Conservation (phyloP, 495 filamentous ascomycete species). For the Neurospora sp. region DNA sequence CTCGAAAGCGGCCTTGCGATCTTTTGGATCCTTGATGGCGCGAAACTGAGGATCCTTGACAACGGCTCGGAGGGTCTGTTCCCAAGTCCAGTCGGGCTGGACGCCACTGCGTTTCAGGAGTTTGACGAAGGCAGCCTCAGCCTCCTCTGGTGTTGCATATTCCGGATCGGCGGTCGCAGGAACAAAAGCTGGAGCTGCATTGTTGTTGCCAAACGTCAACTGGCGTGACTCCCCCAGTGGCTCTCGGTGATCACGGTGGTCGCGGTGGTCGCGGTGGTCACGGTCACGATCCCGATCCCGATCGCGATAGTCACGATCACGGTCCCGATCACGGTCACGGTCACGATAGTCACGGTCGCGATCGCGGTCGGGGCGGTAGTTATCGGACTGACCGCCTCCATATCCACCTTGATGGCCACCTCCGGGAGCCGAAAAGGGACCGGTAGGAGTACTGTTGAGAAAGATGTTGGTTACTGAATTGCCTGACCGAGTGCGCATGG, state of each 20-base stretch:
- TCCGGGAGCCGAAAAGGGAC: slow-evolving; percentile 58
- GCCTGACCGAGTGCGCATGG: slow-evolving; percentile 1
- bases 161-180: slow-evolving; percentile 65
- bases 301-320: slow-evolving; percentile 12
- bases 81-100: slow-evolving; percentile 86
- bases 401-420: slow-evolving; percentile 36
- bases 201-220: slow-evolving; percentile 56
- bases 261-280: slow-evolving; percentile 14
- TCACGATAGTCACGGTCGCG: not conserved
- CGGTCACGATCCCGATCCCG: slow-evolving; percentile 10
- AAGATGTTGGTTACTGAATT: slow-evolving; percentile 6
- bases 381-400: slow-evolving; percentile 22
- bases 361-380: slow-evolving; percentile 22
- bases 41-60: slow-evolving; percentile 92
- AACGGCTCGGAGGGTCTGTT: slow-evolving; percentile 76
- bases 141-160: slow-evolving; percentile 79
- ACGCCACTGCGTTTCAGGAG: slow-evolving; percentile 76
- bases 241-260: slow-evolving; percentile 36
- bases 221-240: slow-evolving; percentile 55
- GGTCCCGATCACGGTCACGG: slow-evolving; percentile 19
- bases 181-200: slow-evolving; percentile 51
- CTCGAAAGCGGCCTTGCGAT: slow-evolving; percentile 86
- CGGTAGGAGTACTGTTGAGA: slow-evolving; percentile 35
- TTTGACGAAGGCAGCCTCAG: slow-evolving; percentile 88
- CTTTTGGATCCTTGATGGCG: slow-evolving; percentile 84